Evolutionary conservation across 1,284 basidiomycete species (phyloP).

Genomic region (Cutaneotrichosporon cavernicola): DNA sequence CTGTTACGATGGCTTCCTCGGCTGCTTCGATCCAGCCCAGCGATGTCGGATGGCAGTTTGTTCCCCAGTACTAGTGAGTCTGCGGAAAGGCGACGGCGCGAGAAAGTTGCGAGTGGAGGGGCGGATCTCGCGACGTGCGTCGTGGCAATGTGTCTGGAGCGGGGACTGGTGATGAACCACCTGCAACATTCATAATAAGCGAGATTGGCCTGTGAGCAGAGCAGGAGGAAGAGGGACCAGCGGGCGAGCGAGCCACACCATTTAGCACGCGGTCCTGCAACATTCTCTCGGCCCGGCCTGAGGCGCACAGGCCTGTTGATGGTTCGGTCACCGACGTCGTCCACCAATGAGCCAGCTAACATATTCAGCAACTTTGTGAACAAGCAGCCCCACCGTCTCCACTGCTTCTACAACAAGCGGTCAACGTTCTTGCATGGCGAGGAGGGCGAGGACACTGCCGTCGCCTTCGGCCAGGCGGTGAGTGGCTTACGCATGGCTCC

Average conservation of each 20-base stretch:
- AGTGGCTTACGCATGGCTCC: slow-evolving; percentile 30
- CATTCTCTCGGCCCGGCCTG: not conserved
- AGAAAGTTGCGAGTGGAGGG: not conserved
- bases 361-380: slow-evolving; percentile 81
- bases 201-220: not conserved
- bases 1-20: slow-evolving; percentile 9
- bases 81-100: not conserved
- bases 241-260: not conserved
- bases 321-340: not conserved
- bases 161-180: not conserved
- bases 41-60: slow-evolving; percentile 90
- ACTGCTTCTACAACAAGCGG: slow-evolving; percentile 98
- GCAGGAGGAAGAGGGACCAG: not conserved
- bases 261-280: not conserved
- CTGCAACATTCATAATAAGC: not conserved
- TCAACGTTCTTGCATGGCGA: slow-evolving; percentile 95
- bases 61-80: slow-evolving; percentile 80
- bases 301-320: not conserved
- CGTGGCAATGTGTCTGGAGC: not conserved
- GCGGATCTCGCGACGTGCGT: not conserved
- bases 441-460: slow-evolving; percentile 90
- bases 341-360: slow-evolving; percentile 2
- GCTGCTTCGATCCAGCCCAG: slow-evolving; percentile 31
- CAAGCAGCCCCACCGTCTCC: slow-evolving; percentile 91
- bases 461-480: slow-evolving; percentile 84